Conservation (phyloP, 345 rosid genomes). For the Corymbia maculata region DNA sequence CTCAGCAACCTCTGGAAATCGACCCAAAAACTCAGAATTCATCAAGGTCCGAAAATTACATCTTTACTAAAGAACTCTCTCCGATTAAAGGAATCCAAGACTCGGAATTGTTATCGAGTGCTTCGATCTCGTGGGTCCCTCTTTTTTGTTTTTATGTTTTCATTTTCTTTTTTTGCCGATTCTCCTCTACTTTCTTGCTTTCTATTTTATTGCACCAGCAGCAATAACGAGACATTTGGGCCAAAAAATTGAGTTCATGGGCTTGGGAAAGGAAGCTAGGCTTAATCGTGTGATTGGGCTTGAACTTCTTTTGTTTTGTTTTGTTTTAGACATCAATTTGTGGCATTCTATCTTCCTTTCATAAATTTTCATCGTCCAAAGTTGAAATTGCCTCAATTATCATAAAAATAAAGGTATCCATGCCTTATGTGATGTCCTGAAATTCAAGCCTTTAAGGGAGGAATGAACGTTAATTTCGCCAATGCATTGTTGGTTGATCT, state of each 20-base stretch:
- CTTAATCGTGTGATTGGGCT: background rate
- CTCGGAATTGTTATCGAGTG: background rate
- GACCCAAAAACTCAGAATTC: background rate
- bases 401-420: too few species aligned
- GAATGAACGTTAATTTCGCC: too few species aligned
- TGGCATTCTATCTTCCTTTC: background rate
- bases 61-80: background rate
- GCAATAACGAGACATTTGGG: background rate
- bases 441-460: too few species aligned
- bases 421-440: too few species aligned
- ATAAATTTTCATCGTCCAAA: too few species aligned
- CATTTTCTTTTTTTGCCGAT: too few species aligned
- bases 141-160: too few species aligned
- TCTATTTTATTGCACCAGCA: background rate
- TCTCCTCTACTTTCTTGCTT: constrained; percentile 1
- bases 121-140: background rate
- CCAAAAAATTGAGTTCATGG: background rate
- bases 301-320: background rate
- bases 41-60: background rate
- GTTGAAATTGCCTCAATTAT: too few species aligned
- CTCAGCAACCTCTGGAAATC: background rate
- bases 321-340: background rate
- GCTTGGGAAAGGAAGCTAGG: background rate
- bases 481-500: too few species aligned
- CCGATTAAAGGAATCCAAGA: background rate